Conservation (phyloP, 1,284 basidiomycete genomes). For the Chalciporus piperatoides region DNA sequence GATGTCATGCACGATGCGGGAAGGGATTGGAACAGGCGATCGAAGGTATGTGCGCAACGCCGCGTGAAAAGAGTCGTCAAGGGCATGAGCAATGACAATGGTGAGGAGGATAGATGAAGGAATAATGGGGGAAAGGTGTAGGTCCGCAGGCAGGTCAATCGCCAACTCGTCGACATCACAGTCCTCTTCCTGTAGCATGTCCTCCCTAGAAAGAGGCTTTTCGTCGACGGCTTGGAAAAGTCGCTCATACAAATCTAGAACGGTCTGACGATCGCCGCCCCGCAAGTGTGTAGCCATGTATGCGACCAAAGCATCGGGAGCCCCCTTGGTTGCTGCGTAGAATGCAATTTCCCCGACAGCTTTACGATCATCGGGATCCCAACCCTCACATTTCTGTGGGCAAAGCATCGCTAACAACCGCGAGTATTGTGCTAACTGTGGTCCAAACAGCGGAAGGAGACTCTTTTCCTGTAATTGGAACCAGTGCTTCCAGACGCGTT, state of each 20-base stretch:
- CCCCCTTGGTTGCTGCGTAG: constrained; percentile 41
- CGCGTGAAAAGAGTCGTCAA: constrained; percentile 48
- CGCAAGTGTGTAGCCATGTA: constrained; percentile 49
- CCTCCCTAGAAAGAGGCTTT: constrained; percentile 18
- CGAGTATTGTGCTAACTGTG: constrained; percentile 41
- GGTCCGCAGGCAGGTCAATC: constrained; percentile 20
- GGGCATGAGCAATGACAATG: constrained; percentile 56
- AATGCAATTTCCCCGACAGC: constrained; percentile 48
- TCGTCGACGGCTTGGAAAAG: constrained; percentile 34
- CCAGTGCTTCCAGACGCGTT: constrained; percentile 41
- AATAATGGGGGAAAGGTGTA: constrained; percentile 11
- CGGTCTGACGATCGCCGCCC: constrained; percentile 38
- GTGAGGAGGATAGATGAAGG: constrained; percentile 46
- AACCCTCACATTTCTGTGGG: constrained; percentile 19
- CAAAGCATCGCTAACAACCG: constrained; percentile 34
- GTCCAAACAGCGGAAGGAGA: constrained; percentile 42
- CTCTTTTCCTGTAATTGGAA: constrained; percentile 40
- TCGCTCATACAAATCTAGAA: constrained; percentile 45
- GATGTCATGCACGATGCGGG: constrained; percentile 35
- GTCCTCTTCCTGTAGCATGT: constrained; percentile 20
- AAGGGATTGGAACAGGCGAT: constrained; percentile 37
- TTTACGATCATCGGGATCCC: constrained; percentile 28
- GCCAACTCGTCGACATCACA: constrained; percentile 19
- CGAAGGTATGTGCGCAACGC: constrained; percentile 46
- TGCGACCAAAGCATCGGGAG: constrained; percentile 44